Evolutionary conservation across 345 rosid species (phyloP).

Genomic region (Eucalyptus marginata): DNA sequence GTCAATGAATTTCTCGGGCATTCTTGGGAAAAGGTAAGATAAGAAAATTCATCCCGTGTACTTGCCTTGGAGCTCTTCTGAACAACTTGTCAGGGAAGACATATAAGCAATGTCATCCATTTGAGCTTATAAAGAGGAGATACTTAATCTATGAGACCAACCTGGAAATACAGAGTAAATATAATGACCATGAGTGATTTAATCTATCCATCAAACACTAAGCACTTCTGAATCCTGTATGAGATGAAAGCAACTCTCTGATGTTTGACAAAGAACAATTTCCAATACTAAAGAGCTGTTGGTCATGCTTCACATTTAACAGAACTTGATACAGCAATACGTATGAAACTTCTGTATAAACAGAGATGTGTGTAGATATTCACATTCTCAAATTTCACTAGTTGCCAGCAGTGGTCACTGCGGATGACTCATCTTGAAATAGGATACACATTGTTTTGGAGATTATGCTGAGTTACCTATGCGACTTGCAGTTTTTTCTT

Average conservation of each 20-base stretch:
- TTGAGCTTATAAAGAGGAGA: not conserved
- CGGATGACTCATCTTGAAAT: not conserved
- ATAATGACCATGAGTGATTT: not conserved
- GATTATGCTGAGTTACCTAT: not conserved
- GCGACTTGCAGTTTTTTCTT: not conserved
- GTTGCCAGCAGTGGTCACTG: not conserved
- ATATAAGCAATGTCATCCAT: not conserved
- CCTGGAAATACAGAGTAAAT: not conserved
- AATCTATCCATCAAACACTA: not conserved
- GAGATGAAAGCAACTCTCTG: not conserved
- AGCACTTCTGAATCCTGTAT: not conserved
- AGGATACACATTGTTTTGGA: not conserved
- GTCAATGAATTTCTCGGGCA: slow-evolving; percentile 92
- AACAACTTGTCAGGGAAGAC: not conserved
- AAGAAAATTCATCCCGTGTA: not conserved
- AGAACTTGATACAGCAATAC: not conserved
- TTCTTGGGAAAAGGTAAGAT: slow-evolving; percentile 78
- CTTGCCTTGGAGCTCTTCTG: not conserved
- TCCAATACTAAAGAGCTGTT: not conserved
- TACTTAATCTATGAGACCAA: not conserved
- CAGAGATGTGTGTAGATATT: not conserved
- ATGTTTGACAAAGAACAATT: not conserved
- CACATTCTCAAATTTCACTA: not conserved
- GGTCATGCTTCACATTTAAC: not conserved
- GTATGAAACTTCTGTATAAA: not conserved